These are phyloP conservation scores for Blepharisma stoltei DNA, from an alignment of 73 alveolate genomes.

Conservation along the genomic window DNA sequence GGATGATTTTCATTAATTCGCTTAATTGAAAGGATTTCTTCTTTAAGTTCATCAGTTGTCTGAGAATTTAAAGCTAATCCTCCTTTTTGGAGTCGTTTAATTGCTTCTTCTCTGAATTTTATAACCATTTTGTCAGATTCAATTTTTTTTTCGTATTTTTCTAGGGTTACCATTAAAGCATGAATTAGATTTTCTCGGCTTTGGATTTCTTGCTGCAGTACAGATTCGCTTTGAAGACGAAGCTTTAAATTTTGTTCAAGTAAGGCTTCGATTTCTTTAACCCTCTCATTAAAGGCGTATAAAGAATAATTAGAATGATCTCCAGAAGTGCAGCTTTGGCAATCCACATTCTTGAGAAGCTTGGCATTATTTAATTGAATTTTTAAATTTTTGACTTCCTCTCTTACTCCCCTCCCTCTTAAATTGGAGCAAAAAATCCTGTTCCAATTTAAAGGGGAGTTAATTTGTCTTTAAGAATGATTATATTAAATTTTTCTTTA, in stretches of 20 bases:
- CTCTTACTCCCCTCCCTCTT: no score
- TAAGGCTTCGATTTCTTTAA: slow-evolving; percentile 14
- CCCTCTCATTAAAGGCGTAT: background rate
- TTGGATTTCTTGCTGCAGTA: background rate
- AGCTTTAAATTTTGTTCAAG: slow-evolving; percentile 14
- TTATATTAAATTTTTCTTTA: no score
- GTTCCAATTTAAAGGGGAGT: no score
- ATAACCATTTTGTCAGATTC: slow-evolving; percentile 47
- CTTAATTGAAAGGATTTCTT: background rate
- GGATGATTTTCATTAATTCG: slow-evolving; percentile 27
- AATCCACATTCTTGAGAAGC: background rate
- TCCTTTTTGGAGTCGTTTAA: slow-evolving; percentile 34
- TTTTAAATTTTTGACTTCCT: slow-evolving; percentile 22
- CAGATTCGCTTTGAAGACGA: slow-evolving; percentile 27
- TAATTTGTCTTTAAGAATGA: no score
- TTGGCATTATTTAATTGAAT: background rate
- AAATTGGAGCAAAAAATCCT: no score
- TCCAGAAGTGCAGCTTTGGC: no score
- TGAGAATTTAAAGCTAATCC: slow-evolving; percentile 40
- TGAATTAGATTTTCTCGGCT: background rate
- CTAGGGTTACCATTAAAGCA: background rate
- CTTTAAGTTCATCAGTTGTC: slow-evolving; percentile 23
- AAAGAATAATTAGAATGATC: background rate
- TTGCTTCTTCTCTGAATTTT: slow-evolving; percentile 41
- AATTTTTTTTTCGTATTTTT: slow-evolving; percentile 30